These are phyloP conservation scores for Cerrena zonata DNA, from an alignment of 1,284 basidiomycete species.

Conservation along the genomic window DNA sequence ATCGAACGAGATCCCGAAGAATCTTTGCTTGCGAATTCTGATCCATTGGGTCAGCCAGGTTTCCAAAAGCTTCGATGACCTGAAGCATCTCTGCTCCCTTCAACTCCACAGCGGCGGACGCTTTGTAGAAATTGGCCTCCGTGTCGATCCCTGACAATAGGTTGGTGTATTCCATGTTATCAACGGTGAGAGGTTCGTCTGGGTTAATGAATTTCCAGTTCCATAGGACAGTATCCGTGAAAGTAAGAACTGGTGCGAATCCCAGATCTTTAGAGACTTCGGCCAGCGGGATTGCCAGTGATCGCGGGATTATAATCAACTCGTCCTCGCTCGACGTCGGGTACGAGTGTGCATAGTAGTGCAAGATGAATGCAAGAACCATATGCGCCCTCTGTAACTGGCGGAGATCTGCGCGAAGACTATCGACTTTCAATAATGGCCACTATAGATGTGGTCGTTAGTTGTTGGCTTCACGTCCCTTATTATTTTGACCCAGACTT, in stretches of 20 bases:
- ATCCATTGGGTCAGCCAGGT: conserved; percentile 69
- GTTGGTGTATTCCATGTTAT: conserved; percentile 64
- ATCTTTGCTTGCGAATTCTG: conserved; percentile 67
- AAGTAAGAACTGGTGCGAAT: conserved; percentile 90
- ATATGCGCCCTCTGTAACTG: conserved; percentile 79
- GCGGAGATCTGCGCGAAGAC: conserved; percentile 49
- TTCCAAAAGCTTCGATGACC: conserved; percentile 80
- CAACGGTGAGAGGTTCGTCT: conserved; percentile 45
- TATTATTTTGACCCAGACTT: conserved; percentile 29
- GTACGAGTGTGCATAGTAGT: conserved; percentile 84
- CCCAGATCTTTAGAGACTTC: conserved; percentile 71
- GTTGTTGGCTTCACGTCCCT: too few relatives aligned
- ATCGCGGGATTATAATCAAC: conserved; percentile 59
- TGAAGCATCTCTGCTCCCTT: conserved; percentile 81
- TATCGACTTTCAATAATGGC: conserved; percentile 56
- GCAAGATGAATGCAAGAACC: conserved; percentile 83
- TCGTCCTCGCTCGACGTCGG: conserved; percentile 38
- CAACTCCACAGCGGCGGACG: conserved; percentile 82
- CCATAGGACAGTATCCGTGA: conserved; percentile 94
- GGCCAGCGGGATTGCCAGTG: conserved; percentile 78
- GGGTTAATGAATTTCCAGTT: conserved; percentile 73
- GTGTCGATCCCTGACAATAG: conserved; percentile 82
- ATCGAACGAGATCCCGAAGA: conserved; percentile 63
- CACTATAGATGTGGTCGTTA: conserved; percentile 53
- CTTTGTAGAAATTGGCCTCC: conserved; percentile 83